These are phyloP conservation scores for Dianthus caryophyllus DNA, from an alignment of 148 eudicot species.

Conservation along the genomic window DNA sequence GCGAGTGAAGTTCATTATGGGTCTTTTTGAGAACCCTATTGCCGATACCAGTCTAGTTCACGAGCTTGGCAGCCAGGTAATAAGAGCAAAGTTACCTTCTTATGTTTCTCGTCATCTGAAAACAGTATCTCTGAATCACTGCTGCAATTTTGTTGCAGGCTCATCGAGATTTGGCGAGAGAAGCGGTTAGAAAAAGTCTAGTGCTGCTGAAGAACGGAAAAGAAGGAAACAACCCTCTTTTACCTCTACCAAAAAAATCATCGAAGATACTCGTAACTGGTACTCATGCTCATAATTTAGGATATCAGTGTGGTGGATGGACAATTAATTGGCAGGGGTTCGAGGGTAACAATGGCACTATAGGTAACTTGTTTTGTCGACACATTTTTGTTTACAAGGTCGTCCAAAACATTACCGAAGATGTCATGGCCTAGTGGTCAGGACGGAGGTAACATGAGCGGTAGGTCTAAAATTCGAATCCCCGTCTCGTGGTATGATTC, in stretches of 20 bases:
- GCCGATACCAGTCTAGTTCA: slow-evolving; percentile 25
- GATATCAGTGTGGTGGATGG: slow-evolving; percentile 39
- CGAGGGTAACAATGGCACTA: slow-evolving; percentile 18
- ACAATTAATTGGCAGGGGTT: slow-evolving; percentile 34
- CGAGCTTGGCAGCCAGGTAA: slow-evolving; percentile 35
- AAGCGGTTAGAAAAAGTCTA: slow-evolving; percentile 32
- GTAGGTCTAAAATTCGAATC: too few relatives aligned
- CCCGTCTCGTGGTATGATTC: too few relatives aligned
- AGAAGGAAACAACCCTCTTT: slow-evolving; percentile 25
- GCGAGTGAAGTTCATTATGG: slow-evolving; percentile 34
- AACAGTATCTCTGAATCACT: too few relatives aligned
- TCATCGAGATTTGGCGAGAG: slow-evolving; percentile 34
- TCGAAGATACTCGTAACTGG: slow-evolving; percentile 34
- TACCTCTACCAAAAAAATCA: slow-evolving; percentile 27
- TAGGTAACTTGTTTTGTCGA: slow-evolving; percentile 17
- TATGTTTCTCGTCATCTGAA: not conserved
- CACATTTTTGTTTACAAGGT: too few relatives aligned
- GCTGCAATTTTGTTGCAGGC: slow-evolving; percentile 5
- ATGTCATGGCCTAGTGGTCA: too few relatives aligned
- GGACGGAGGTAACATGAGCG: too few relatives aligned
- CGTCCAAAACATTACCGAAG: too few relatives aligned
- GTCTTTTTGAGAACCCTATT: slow-evolving; percentile 33
- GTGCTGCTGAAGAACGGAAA: slow-evolving; percentile 36
- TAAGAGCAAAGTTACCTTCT: not conserved
- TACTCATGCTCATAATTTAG: slow-evolving; percentile 36